Conservation (phyloP, 2,329 filamentous ascomycete species). For the Teratosphaeria viscida region DNA sequence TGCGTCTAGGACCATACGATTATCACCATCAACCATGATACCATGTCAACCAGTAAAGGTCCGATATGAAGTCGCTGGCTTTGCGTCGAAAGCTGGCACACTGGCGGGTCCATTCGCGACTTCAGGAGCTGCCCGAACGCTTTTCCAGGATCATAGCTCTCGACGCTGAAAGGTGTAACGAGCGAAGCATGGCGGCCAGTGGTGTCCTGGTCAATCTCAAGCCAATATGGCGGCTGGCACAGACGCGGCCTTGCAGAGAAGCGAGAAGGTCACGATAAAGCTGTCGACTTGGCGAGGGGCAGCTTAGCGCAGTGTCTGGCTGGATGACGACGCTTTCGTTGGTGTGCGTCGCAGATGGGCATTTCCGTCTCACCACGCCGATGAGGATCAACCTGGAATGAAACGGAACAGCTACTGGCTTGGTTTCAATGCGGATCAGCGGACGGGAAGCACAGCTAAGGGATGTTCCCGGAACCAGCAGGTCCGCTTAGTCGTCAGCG, state of each 20-base stretch:
- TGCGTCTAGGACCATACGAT: neutral
- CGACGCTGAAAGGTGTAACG: neutral
- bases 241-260: constrained; percentile 59
- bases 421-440: no score
- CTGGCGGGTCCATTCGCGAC: neutral
- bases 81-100: neutral
- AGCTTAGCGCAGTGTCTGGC: neutral
- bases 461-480: no score
- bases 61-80: neutral
- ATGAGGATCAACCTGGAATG: no score
- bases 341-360: constrained; percentile 47
- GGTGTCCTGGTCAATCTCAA: constrained; percentile 60
- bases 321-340: neutral
- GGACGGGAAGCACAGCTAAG: no score
- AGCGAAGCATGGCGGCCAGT: constrained; percentile 13
- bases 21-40: no score
- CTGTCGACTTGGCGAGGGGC: constrained; percentile 52
- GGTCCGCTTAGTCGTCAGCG: no score
- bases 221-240: constrained; percentile 67
- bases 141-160: neutral
- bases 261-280: constrained; percentile 55
- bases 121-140: neutral
- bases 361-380: no score
- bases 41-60: neutral
- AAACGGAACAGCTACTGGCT: no score